phyloP scores from a whole-genome alignment of 2,329 filamentous ascomycete genomes.

The Claviceps africana region DNA sequence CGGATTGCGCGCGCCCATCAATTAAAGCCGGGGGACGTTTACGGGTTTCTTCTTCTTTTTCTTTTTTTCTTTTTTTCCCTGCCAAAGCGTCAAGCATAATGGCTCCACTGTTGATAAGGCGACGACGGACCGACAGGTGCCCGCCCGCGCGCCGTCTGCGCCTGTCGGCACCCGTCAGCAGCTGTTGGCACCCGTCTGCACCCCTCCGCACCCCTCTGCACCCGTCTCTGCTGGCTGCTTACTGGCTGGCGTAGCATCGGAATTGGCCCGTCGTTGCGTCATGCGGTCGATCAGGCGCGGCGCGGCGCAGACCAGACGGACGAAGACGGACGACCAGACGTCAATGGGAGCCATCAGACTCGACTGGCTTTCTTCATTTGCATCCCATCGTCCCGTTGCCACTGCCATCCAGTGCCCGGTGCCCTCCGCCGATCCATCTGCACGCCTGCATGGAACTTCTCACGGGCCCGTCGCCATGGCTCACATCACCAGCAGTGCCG shows the following conservation, averaged over 20 bases:
- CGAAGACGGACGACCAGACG: too few relatives aligned
- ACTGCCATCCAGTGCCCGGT: background rate
- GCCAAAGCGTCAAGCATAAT: background rate
- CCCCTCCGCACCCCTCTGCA: too few relatives aligned
- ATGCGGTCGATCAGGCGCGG: conserved; percentile 1
- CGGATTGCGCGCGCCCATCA: conserved; percentile 13
- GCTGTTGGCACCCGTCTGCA: too few relatives aligned
- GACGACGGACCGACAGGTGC: background rate
- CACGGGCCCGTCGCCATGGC: conserved; percentile 28
- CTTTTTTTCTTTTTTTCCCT: too few relatives aligned
- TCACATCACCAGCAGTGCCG: conserved; percentile 37
- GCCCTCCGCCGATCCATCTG: background rate
- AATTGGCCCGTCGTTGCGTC: conserved; percentile 5
- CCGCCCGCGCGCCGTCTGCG: too few relatives aligned
- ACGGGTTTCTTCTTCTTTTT: too few relatives aligned
- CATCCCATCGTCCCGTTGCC: background rate
- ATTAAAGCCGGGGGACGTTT: conserved; percentile 11
- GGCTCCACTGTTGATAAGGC: conserved; percentile 6
- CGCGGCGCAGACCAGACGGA: background rate
- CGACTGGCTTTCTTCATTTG: too few relatives aligned
- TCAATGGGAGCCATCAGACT: background rate
- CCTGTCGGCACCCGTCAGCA: too few relatives aligned
- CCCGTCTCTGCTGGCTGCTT: background rate
- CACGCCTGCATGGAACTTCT: conserved; percentile 14
- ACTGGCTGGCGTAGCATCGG: background rate